These are phyloP conservation scores for Colletotrichum chlorophyti DNA, from an alignment of 2,329 filamentous ascomycete species.

Conservation along the genomic window DNA sequence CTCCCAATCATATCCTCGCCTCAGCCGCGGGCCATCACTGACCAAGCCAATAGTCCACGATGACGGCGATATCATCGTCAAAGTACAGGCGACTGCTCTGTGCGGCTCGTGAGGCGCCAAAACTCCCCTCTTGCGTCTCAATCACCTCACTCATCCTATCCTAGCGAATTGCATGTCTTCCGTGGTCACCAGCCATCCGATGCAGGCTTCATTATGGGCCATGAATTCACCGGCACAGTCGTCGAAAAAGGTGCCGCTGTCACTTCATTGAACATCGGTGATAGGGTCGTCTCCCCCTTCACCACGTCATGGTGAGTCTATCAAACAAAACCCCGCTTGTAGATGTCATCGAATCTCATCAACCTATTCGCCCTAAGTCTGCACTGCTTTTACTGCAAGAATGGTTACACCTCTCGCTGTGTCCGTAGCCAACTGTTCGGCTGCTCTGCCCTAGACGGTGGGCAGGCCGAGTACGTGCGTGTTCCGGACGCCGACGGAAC, in stretches of 20 bases:
- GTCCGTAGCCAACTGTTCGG: conserved; percentile 75
- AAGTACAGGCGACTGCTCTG: conserved; percentile 81
- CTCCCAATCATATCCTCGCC: not conserved
- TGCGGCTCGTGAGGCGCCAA: conserved; percentile 76
- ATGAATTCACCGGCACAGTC: conserved; percentile 85
- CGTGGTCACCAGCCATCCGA: conserved; percentile 78
- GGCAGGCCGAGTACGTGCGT: conserved; percentile 82
- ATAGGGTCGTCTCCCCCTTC: conserved; percentile 84
- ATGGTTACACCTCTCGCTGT: conserved; percentile 80
- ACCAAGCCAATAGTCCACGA: conserved; percentile 61
- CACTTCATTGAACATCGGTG: conserved; percentile 73
- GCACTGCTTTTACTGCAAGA: conserved; percentile 84
- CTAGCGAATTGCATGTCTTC: conserved; percentile 84
- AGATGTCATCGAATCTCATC: conserved; percentile 4
- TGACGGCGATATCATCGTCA: conserved; percentile 79
- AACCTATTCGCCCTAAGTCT: conserved; percentile 50
- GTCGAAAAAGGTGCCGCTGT: conserved; percentile 72
- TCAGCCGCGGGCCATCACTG: not conserved
- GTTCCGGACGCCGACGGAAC: conserved; percentile 84
- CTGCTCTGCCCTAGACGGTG: conserved; percentile 72
- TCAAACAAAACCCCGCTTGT: not conserved
- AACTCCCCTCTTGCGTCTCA: conserved; percentile 30
- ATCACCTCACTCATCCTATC: conserved; percentile 8
- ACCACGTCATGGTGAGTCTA: conserved; percentile 74
- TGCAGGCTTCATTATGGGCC: conserved; percentile 74